These are phyloP conservation scores for Plasmodium fragile DNA, from an alignment of 169 alveolate genomes.

Conservation along the genomic window DNA sequence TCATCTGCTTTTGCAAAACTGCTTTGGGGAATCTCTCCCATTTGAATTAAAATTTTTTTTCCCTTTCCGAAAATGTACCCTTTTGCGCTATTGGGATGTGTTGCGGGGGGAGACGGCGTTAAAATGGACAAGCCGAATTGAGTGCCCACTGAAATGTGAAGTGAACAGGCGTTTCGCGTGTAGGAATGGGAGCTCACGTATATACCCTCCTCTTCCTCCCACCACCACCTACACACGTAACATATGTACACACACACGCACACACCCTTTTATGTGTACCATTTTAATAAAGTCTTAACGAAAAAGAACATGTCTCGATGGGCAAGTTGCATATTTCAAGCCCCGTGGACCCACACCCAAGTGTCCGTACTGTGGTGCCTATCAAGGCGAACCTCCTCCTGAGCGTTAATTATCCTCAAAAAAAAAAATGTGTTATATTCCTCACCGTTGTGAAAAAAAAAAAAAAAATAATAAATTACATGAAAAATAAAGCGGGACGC, in stretches of 20 bases:
- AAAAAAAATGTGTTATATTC: background rate
- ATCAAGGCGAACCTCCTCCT: background rate
- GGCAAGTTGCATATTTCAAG: background rate
- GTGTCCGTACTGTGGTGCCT: background rate
- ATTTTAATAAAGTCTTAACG: background rate
- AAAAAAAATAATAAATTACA: background rate
- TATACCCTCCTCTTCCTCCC: too few relatives aligned
- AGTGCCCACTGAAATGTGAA: background rate
- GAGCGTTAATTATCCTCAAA: background rate
- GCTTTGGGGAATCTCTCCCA: background rate
- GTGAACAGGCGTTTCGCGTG: background rate
- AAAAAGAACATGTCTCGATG: background rate
- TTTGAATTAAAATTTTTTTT: background rate
- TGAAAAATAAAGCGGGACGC: background rate
- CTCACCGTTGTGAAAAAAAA: background rate
- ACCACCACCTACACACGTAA: too few relatives aligned
- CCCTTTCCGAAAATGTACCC: background rate
- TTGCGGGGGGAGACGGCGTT: background rate
- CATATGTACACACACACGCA: too few relatives aligned
- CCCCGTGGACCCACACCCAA: background rate
- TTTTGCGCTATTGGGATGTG: background rate
- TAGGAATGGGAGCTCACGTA: background rate
- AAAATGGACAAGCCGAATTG: background rate
- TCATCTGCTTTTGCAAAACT: background rate
- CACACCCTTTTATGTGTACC: background rate